Base-by-base conservation (phyloP, 2,329 filamentous ascomycete genomes). In the Neofusicoccum laricinum region DNA sequence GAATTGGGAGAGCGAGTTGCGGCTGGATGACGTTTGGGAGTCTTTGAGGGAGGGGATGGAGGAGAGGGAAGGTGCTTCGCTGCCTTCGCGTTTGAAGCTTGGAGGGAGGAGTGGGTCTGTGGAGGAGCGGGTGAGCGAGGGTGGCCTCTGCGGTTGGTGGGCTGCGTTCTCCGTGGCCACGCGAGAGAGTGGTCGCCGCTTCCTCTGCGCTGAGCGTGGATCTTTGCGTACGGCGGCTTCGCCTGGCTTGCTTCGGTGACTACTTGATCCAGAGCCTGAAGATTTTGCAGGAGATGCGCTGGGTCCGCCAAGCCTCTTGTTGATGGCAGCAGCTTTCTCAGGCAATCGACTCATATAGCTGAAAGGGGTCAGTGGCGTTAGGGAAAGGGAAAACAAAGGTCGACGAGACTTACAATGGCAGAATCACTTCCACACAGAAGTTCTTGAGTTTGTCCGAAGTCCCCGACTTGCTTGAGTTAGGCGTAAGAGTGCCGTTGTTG, bases 351-450 rank as follows among this genome's bases (percentile, higher is more conserved):
- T 86, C 38, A 89, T 88, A 73, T 92, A 95, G 77, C 87, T 90
- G 66, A 38, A n/a, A n/a, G 1, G 40, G 15, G 30, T 61, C 12
- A 57, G 41, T 21, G 21, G 2, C 4, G n/a, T 41, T 68, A 85
- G 45, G 1, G 17, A 4, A 25, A 30, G 10, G 3, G 8, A 14
- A 38, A 17, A 21, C 11, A 3, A 49, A 21, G 30, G 4, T 3
- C 1, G 21, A 1, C 15, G 15, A 5, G 7, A 77, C 86, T 82
- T 79, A 89, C 86, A 94, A 94, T 38, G 91, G 91, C 49, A 92
- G 80, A 69, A 95, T 87, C 45, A 95, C 89, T 72, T 95, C 91
- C 15, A 91, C 82, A 71, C 90, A 94, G 72, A 94, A 95, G 72
- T 90, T 88, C 67, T 85, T 86, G 6, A 93, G 78, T 6, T 89